Evolutionary conservation across 306 rosid species (phyloP), one percentile per base, ranked within the genome.

Genomic region (Chamaecrista fasciculata): DNA sequence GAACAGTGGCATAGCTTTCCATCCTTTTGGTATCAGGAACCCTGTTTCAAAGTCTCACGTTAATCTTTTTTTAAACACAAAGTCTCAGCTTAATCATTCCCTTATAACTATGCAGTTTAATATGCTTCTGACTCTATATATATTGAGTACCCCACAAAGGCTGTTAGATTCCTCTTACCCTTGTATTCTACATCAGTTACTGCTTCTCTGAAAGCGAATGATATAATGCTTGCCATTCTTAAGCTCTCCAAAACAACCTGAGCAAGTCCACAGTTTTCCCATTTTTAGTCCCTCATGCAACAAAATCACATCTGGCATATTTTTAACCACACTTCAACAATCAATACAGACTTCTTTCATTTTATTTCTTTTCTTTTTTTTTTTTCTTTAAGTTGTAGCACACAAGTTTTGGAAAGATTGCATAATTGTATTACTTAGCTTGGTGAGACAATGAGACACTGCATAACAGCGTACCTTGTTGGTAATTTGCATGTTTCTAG

Each of bases 1-100:
- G 84, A 94, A 91, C 53, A 94, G 80, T 20, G 99, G 99, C 96
- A 94, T 86, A 71, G 87, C 98, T 73, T 88, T 94, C 98, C 97
- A 94, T 29, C 98, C 98, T 77, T 90, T 88, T 21, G 98, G 97
- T 65, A 94, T 94, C 43, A 90, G 62, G 80, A 83, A 85, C 15
- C 97, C 98, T 94, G 95, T 74, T 55, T 40, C 77, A 81, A 44
- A 48, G 60, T 76, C 59, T 61, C 29, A 48, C n/a, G 56, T 66
- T 40, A 56, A n/a, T n/a, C n/a, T n/a, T n/a, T n/a, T n/a, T n/a
- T n/a, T n/a, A n/a, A n/a, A n/a, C n/a, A n/a, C n/a, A n/a, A n/a
- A n/a, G n/a, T n/a, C n/a, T n/a, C n/a, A n/a, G n/a, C n/a, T n/a
- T n/a, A n/a, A n/a, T n/a, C n/a, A n/a, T n/a, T n/a, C n/a, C n/a